Percentiles rank a stretch among this genome's conserved stretches.
Evolutionary conservation across 2,329 filamentous ascomycete species (phyloP).

Genomic region (Aspergillus glaucus): DNA sequence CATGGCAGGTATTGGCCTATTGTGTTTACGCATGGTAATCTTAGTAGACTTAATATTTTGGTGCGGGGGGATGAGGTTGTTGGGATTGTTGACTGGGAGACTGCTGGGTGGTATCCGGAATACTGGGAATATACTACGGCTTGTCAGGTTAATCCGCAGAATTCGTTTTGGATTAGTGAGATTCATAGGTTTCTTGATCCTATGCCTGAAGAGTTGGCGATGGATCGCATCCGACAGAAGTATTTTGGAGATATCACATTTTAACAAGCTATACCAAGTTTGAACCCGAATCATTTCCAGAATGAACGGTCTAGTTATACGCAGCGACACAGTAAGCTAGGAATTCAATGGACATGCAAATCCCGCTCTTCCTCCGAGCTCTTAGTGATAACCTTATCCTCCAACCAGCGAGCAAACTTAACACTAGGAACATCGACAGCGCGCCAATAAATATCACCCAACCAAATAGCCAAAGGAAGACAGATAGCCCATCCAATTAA

Average conservation of each 20-base stretch:
- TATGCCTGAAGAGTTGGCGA: slow-evolving; percentile 31
- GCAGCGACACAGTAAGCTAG: not conserved
- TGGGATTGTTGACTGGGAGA: slow-evolving; percentile 30
- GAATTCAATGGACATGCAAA: slow-evolving; percentile 4
- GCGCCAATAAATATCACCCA: slow-evolving; percentile 56
- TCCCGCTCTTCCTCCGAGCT: slow-evolving; percentile 10
- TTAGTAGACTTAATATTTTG: slow-evolving; percentile 36
- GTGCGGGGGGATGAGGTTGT: slow-evolving; percentile 34
- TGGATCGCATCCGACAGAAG: slow-evolving; percentile 35
- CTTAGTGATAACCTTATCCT: slow-evolving; percentile 25
- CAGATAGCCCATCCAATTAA: slow-evolving; percentile 36
- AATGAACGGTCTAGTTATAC: not conserved
- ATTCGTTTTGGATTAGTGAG: slow-evolving; percentile 33
- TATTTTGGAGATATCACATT: slow-evolving; percentile 21
- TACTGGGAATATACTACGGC: slow-evolving; percentile 33
- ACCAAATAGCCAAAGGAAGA: slow-evolving; percentile 44
- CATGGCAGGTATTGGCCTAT: slow-evolving; percentile 26
- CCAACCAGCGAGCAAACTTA: slow-evolving; percentile 46
- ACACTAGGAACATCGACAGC: slow-evolving; percentile 48
- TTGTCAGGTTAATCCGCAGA: slow-evolving; percentile 36
- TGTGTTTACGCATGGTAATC: slow-evolving; percentile 48
- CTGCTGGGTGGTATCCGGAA: slow-evolving; percentile 25
- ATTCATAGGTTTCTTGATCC: slow-evolving; percentile 37
- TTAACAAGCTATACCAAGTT: not conserved
- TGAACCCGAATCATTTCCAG: not conserved